phyloP scores from a whole-genome alignment of 2,329 filamentous ascomycete species.

The Exserohilum rostratum region DNA sequence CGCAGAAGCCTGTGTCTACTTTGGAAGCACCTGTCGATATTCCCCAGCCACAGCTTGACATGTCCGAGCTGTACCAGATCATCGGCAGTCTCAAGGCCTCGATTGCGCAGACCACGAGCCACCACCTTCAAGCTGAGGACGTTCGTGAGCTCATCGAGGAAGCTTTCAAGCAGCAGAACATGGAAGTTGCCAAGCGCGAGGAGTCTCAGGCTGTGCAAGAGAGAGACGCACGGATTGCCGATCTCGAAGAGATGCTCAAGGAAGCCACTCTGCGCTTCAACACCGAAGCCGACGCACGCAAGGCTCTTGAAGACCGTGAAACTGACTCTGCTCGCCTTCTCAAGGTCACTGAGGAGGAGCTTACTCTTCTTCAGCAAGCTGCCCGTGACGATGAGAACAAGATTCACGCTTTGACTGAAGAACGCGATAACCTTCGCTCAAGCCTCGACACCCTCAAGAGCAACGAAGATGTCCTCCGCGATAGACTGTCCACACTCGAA shows the following conservation, averaged over 20 bases:
- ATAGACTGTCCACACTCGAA: conserved; percentile 58
- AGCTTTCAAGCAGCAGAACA: conserved; percentile 44
- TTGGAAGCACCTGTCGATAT: conserved; percentile 43
- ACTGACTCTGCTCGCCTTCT: conserved; percentile 52
- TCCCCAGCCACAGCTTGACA: conserved; percentile 44
- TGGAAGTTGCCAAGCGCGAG: conserved; percentile 36
- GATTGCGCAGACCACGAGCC: conserved; percentile 53
- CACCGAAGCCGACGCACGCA: conserved; percentile 51
- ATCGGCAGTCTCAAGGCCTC: conserved; percentile 57
- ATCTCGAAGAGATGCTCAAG: conserved; percentile 44
- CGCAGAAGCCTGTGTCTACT: conserved; percentile 35
- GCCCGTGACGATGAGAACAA: conserved; percentile 52
- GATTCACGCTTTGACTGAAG: conserved; percentile 51
- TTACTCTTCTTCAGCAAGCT: conserved; percentile 53
- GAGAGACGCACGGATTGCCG: conserved; percentile 42
- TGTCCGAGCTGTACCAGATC: conserved; percentile 55
- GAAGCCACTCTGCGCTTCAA: conserved; percentile 45
- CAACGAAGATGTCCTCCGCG: conserved; percentile 55
- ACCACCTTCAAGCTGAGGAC: conserved; percentile 54
- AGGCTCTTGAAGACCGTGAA: conserved; percentile 53
- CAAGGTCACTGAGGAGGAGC: conserved; percentile 58
- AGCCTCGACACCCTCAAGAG: conserved; percentile 47
- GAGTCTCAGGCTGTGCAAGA: conserved; percentile 40
- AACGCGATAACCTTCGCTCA: conserved; percentile 49
- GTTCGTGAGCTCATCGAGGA: conserved; percentile 46